Percentiles rank a stretch among this genome's conserved stretches.
Evolutionary conservation across 1,284 basidiomycete species (phyloP).

Genomic region (Cryptococcus hybrid): DNA sequence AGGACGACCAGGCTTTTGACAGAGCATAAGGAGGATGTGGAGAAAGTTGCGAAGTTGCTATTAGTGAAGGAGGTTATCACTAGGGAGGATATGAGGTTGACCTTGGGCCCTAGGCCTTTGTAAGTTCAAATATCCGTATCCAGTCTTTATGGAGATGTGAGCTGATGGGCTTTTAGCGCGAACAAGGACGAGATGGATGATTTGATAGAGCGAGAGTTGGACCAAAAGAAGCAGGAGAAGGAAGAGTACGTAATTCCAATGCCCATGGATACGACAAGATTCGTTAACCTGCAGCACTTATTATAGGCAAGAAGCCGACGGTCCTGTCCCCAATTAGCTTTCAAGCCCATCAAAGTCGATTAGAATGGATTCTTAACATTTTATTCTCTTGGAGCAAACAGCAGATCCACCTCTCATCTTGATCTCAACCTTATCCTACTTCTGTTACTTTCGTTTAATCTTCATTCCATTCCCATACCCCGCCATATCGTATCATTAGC

Average conservation of each 20-base stretch:
- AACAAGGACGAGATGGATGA: slow-evolving; percentile 89
- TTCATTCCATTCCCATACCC: too few species aligned
- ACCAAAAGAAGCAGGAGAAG: slow-evolving; percentile 31
- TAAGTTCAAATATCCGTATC: slow-evolving; percentile 15
- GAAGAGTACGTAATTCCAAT: slow-evolving; percentile 1
- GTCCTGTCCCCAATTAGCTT: slow-evolving; percentile 4
- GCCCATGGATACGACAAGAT: too few species aligned
- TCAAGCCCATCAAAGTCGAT: slow-evolving; percentile 6
- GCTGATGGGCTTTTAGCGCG: slow-evolving; percentile 54
- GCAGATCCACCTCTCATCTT: too few species aligned
- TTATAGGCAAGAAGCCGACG: not conserved
- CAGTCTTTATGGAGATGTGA: slow-evolving; percentile 34
- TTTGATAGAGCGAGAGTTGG: slow-evolving; percentile 66
- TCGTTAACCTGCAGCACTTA: too few species aligned
- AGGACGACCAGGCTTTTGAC: slow-evolving; percentile 81
- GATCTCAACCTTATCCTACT: too few species aligned
- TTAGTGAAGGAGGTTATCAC: slow-evolving; percentile 95
- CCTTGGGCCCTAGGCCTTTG: slow-evolving; percentile 41
- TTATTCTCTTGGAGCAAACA: too few species aligned
- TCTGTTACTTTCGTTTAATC: too few species aligned
- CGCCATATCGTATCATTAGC: too few species aligned
- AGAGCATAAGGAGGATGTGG: slow-evolving; percentile 81
- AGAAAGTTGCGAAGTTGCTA: slow-evolving; percentile 88
- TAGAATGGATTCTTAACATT: not conserved
- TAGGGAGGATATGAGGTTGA: slow-evolving; percentile 54